Percentiles rank a stretch among this genome's conserved stretches.
Evolutionary conservation across 371 early-diverging fungal species (phyloP).

Genomic region (Fennellomyces sp.): DNA sequence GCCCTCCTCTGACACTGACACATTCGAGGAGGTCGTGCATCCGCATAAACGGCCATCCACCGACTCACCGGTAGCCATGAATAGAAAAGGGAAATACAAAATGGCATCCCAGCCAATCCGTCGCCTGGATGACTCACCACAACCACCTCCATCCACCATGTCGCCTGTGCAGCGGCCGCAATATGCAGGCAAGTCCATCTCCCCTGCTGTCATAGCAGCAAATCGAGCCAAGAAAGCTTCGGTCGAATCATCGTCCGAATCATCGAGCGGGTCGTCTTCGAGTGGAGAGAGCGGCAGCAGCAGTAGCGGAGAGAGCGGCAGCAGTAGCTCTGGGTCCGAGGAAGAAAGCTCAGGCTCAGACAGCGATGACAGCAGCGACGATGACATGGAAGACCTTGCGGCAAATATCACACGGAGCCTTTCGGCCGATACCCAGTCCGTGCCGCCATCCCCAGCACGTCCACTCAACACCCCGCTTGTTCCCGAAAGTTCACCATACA

Average conservation of each 20-base stretch:
- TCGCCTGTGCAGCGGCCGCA: background rate
- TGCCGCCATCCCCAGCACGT: conserved; percentile 8
- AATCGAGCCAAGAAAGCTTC: background rate
- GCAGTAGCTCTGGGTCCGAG: conserved; percentile 11
- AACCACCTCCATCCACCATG: background rate
- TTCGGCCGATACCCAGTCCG: conserved; percentile 3
- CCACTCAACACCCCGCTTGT: background rate
- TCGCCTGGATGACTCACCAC: conserved; percentile 9
- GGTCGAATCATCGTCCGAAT: background rate
- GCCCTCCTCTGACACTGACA: conserved; percentile 8
- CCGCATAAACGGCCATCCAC: background rate
- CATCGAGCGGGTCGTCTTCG: conserved; percentile 13
- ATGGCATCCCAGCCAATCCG: conserved; percentile 22
- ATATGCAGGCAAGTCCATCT: conserved; percentile 2
- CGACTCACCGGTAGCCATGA: background rate
- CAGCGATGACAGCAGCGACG: conserved; percentile 13
- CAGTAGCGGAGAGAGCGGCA: conserved; percentile 8
- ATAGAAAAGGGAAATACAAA: conserved; percentile 6
- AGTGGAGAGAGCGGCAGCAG: conserved; percentile 14
- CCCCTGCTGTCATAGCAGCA: conserved; percentile 2
- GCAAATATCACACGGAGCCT: conserved; percentile 14
- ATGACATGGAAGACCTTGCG: conserved; percentile 16
- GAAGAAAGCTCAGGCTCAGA: conserved; percentile 7
- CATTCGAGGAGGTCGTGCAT: conserved; percentile 8
- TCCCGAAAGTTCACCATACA: background rate